These are phyloP conservation scores for Zygosaccharomyces lentus DNA, from an alignment of 805 yeast genomes.

Conservation along the genomic window DNA sequence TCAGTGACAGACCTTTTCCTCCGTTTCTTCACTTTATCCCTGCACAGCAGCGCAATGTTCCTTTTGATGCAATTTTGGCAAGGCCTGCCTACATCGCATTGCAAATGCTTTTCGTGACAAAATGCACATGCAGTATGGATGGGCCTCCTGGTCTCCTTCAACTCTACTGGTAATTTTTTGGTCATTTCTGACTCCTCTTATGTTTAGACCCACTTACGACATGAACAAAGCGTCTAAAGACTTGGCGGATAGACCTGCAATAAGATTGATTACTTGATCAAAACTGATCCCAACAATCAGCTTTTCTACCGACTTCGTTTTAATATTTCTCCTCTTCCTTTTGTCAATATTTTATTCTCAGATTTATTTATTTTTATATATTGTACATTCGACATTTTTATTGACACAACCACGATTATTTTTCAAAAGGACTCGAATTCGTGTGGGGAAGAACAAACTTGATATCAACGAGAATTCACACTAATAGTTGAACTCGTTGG, in stretches of 20 bases:
- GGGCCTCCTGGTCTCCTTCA: conserved; percentile 55
- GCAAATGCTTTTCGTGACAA: conserved; percentile 70
- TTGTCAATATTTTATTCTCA: not conserved
- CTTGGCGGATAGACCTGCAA: not conserved
- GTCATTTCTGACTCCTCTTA: conserved; percentile 46
- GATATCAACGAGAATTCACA: not conserved
- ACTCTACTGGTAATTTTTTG: conserved; percentile 49
- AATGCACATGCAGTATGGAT: conserved; percentile 66
- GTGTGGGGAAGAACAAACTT: conserved; percentile 1
- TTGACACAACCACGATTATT: not conserved
- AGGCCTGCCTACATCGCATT: conserved; percentile 63
- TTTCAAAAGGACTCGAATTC: not conserved
- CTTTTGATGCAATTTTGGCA: conserved; percentile 68
- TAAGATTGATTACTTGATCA: not conserved
- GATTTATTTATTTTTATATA: not conserved
- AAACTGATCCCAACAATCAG: too few relatives aligned
- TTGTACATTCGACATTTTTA: not conserved
- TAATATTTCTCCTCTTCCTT: too few relatives aligned
- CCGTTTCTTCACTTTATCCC: conserved; percentile 51
- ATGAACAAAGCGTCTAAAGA: not conserved
- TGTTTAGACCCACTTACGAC: not conserved
- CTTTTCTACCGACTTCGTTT: not conserved
- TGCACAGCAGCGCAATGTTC: conserved; percentile 50
- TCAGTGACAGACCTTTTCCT: conserved; percentile 11
- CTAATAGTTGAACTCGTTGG: conserved; percentile 66